A percentile compares a stretch with the other conserved stretches of the same genome.
Conservation (phyloP, 352 stramenopile species). For the Phytophthora pistaciae region DNA sequence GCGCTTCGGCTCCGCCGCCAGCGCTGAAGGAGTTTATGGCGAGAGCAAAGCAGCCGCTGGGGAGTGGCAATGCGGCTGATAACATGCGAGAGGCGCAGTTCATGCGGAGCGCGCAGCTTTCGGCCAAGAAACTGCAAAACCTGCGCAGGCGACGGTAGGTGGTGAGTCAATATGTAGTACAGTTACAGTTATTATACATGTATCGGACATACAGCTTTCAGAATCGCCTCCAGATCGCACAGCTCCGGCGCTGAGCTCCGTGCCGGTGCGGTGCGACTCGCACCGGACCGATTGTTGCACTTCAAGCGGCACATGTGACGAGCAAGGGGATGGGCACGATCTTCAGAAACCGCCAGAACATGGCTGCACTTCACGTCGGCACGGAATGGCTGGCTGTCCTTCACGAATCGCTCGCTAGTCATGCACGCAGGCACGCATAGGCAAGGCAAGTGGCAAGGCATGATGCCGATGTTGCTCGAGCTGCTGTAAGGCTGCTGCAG, state of each 20-base stretch:
- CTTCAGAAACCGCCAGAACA: slow-evolving; percentile 2
- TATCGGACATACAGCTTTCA: too few species aligned
- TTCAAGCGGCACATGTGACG: slow-evolving; percentile 3
- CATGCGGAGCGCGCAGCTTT: slow-evolving; percentile 13
- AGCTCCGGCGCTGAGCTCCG: not conserved
- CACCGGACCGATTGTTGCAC: not conserved
- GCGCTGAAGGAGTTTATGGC: slow-evolving; percentile 14
- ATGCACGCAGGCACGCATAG: not conserved
- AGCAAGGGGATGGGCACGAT: slow-evolving; percentile 1
- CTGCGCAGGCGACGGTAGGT: slow-evolving; percentile 12
- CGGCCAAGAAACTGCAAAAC: slow-evolving; percentile 19
- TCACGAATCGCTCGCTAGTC: not conserved
- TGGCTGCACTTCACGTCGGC: not conserved
- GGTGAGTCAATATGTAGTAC: too few species aligned
- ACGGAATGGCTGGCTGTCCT: not conserved
- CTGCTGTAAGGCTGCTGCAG: too few species aligned
- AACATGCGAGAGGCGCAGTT: slow-evolving; percentile 8
- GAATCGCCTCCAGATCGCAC: too few species aligned
- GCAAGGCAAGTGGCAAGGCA: too few species aligned
- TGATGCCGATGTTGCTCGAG: not conserved
- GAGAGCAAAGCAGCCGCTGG: not conserved
- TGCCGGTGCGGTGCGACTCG: too few species aligned
- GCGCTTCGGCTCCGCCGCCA: slow-evolving; percentile 1
- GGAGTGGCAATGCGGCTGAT: not conserved
- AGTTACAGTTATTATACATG: too few species aligned